Evolutionary conservation across 2,329 filamentous ascomycete genomes (phyloP), one percentile per base, ranked within the genome.

Genomic region (Exutisphaerella laricina): DNA sequence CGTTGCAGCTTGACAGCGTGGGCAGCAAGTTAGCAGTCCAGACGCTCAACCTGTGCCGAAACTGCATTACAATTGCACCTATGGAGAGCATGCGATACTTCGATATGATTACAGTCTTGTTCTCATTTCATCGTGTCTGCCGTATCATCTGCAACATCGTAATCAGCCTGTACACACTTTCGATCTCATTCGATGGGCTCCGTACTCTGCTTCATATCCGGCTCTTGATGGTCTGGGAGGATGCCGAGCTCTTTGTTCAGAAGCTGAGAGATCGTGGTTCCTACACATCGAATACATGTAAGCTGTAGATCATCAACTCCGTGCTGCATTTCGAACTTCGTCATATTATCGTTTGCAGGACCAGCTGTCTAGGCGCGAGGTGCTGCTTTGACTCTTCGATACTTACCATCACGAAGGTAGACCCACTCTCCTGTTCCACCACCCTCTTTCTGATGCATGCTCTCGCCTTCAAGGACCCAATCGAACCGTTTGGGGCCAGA

Each of bases 401-500:
- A n/a, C n/a, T n/a, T n/a, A n/a, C 84, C 84, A 64, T 97, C 89
- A 35, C 90, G 75, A 45, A 87, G 66, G 63, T 96, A 97, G 35
- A 97, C 75, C 92, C 92, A 98, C 50, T 84, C 77, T 21, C 87
- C 86, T 7, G 65, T 63, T 2, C 75, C 82, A 2, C 81, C 84
- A 22, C 82, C 88, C 65, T 89, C 84, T 70, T 94, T 94, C 61
- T 88, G 77, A 57, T 80, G 68, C 72, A 88, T 84, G 22, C 77
- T 73, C 57, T 92, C 86, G 45, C 82, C 80, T 34, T 72, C 57
- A 38, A 89, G 64, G 42, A 94, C 84, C 78, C 86, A 98, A 66
- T 97, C 89, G 70, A 84, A 98, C 45, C 90, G 82, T 70, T 96
- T 96, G 10, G 92, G 92, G 0, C 92, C 92, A 4, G 86, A 89